Percentiles rank a stretch among this genome's conserved stretches.
These are phyloP conservation scores for Chenopodium formosanum DNA, from an alignment of 148 eudicot species.

Conservation along the genomic window DNA sequence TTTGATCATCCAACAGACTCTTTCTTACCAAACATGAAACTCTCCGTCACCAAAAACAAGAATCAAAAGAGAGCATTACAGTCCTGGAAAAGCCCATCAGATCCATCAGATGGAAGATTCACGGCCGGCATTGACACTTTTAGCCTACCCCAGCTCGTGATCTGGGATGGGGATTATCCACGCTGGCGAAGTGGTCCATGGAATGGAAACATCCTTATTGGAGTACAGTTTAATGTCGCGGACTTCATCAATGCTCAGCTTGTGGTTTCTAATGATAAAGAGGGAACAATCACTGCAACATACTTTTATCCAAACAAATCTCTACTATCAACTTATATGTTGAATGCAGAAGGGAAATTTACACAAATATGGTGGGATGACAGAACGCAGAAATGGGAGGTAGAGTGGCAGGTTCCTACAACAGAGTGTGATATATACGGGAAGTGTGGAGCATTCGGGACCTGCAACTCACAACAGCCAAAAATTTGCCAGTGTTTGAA, in stretches of 20 bases:
- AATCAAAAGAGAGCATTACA: not conserved
- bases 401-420: constrained; percentile 23
- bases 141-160: constrained; percentile 19
- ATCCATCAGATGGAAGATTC: constrained; percentile 30
- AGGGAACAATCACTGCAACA: constrained; percentile 18
- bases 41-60: constrained; percentile 26
- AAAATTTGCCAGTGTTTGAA: constrained; percentile 42
- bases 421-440: constrained; percentile 42
- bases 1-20: constrained; percentile 38
- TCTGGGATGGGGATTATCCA: constrained; percentile 23
- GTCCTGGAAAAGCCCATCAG: constrained; percentile 37
- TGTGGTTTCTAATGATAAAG: constrained; percentile 15
- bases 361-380: constrained; percentile 31
- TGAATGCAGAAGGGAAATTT: constrained; percentile 20
- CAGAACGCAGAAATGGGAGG: constrained; percentile 25
- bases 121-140: constrained; percentile 12
- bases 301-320: constrained; percentile 16
- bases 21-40: constrained; percentile 35
- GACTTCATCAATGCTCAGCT: constrained; percentile 23
- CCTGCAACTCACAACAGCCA: constrained; percentile 28
- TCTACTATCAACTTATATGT: constrained; percentile 17
- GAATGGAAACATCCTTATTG: constrained; percentile 34
- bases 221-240: constrained; percentile 23
- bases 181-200: constrained; percentile 38
- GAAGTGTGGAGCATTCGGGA: constrained; percentile 46